Base-by-base conservation (phyloP, 208 protist genomes). In the Leishmania aethiopica region DNA sequence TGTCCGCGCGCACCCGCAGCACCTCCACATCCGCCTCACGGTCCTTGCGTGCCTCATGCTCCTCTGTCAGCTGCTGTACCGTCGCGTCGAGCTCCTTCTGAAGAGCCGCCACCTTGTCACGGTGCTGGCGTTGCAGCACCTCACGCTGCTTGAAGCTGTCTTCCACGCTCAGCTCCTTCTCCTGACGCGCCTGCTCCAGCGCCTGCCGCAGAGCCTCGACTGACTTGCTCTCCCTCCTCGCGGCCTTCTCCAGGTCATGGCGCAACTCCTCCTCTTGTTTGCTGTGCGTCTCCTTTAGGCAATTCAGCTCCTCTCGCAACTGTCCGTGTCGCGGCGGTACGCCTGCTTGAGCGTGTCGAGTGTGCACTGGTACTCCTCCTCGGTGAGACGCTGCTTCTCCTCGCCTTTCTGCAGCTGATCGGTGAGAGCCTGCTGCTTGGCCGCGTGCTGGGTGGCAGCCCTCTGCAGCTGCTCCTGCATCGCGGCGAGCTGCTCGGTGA, bases 21-120 rank as follows among this genome's bases (percentile, higher is more conserved):
- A 95, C 86, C 75, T 95, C 88, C 25, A 81, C 71, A 71, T 92
- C 87, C 53, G 90, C 86, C 85, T 96, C 90, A 28, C 82, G 78
- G 66, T 94, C 86, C 80, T 94, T 94, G 25, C 91, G 91, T 40
- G 78, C 81, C 51, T 83, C 71, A 45, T 85, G 80, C 86, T 95
- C 90, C 81, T 94, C 89, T 6, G 86, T 78, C 11, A 92, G 81
- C 60, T 96, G 90, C 59, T 90, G 80, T 47, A 78, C 77, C 1
- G 89, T 66, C 35, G 47, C 76, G 75, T 94, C 91, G n/a, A 92
- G 75, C 77, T 80, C 80, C 42, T 57, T 83, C 75, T 95, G 90
- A 69, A 91, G 80, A 84, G 93, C 85, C 2, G 74, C 84, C 7
- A 93, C 75, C 83, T 92, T 92, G 22, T 84, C 83, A 42, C 87